A percentile compares a stretch with the other conserved stretches of the same genome.
phyloP scores from a whole-genome alignment of 179 eudicot genomes.

The Drosera spatulata region DNA sequence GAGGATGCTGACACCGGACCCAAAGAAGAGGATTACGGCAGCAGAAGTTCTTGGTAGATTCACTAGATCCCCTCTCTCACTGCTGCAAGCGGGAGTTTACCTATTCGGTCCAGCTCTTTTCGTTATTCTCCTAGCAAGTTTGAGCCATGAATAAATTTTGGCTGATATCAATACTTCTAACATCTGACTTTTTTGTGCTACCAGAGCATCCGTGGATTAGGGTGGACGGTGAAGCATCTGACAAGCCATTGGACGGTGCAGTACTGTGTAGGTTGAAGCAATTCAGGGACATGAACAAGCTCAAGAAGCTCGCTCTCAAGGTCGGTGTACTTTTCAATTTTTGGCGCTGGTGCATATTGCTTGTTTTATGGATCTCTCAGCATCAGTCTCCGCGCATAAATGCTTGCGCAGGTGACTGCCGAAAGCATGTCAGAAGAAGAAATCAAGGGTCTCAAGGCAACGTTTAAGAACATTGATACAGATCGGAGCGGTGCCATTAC shows the following conservation, averaged over 20 bases:
- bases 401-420: constrained; percentile 42
- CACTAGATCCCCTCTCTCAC: neutral
- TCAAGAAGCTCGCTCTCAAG: constrained; percentile 78
- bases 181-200: neutral
- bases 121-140: too few relatives aligned
- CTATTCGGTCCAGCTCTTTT: too few relatives aligned
- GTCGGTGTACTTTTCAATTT: constrained; percentile 10
- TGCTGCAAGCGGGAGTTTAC: too few relatives aligned
- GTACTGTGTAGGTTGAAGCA: constrained; percentile 56
- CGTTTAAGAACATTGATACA: constrained; percentile 72
- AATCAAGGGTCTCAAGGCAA: constrained; percentile 65
- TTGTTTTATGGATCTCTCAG: too few relatives aligned
- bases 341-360: too few relatives aligned
- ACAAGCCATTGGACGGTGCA: constrained; percentile 68
- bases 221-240: constrained; percentile 86
- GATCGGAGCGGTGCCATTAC: constrained; percentile 74
- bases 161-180: too few relatives aligned
- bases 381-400: too few relatives aligned
- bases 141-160: too few relatives aligned
- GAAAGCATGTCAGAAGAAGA: constrained; percentile 79
- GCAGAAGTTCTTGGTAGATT: constrained; percentile 51
- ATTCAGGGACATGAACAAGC: constrained; percentile 70
- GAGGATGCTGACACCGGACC: constrained; percentile 59
- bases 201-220: constrained; percentile 83
- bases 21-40: constrained; percentile 67